A percentile compares a stretch with the other conserved stretches of the same genome.
These are phyloP conservation scores for Picea engelmannii DNA, from an alignment of 83 land plant genomes.

Conservation along the genomic window DNA sequence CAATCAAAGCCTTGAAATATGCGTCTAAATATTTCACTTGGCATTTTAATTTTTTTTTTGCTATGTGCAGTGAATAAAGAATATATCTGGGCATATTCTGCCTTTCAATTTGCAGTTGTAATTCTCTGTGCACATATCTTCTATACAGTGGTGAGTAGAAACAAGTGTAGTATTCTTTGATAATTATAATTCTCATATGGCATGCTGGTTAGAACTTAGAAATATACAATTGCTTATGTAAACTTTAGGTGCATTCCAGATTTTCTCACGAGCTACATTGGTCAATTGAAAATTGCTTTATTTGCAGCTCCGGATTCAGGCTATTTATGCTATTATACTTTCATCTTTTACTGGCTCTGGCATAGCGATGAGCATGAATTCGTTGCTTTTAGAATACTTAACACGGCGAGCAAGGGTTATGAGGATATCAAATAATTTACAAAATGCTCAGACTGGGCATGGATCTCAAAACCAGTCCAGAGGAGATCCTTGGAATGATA, in stretches of 20 bases:
- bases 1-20: not conserved
- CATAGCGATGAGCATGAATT: conserved; percentile 60
- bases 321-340: conserved; percentile 56
- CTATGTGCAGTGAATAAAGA: conserved; percentile 56
- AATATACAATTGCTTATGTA: too few relatives aligned
- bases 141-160: conserved; percentile 64
- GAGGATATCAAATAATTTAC: not conserved
- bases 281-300: not conserved
- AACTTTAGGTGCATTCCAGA: not conserved
- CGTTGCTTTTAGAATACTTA: conserved; percentile 58
- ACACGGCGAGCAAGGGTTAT: conserved; percentile 45
- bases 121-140: conserved; percentile 82
- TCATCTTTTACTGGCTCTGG: conserved; percentile 77
- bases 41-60: not conserved
- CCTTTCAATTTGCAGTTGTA: conserved; percentile 77
- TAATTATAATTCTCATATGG: not conserved
- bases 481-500: too few relatives aligned
- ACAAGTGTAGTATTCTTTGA: not conserved
- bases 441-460: too few relatives aligned
- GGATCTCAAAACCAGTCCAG: too few relatives aligned
- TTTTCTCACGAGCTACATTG: not conserved
- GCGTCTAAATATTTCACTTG: not conserved
- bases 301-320: conserved; percentile 49
- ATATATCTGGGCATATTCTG: conserved; percentile 82
- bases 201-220: not conserved